Base-by-base conservation (phyloP, 2,329 filamentous ascomycete species). In the Fusarium begoniae region DNA sequence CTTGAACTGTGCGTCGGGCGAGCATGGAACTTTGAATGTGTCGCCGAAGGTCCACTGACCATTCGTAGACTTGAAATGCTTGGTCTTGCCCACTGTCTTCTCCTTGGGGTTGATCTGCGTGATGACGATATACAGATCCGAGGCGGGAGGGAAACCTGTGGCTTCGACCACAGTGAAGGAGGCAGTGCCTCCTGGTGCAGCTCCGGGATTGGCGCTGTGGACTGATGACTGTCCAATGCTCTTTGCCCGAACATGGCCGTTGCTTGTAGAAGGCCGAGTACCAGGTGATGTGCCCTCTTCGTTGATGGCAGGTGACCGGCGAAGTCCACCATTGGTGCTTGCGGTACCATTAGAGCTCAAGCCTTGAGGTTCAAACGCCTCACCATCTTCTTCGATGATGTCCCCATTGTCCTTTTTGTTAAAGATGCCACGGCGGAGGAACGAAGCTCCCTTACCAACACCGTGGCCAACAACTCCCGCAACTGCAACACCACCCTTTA, bases 21-120 rank as follows among this genome's bases (percentile, higher is more conserved):
- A 89, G 83, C 95, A 97, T 17, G 88, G 86, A 28, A 93, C 87
- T 79, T 91, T 95, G 86, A 96, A 96, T 2, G 90, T 91, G 81
- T 97, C 94, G 72, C 94, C 91, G 81, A 91, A 97, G 24, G 85
- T 87, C 70, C 94, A 89, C 8, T 87, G 84, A 4, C 93, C 94
- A 3, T 85, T 85, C 7, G 89, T 84, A 2, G 92, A 88, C 82
- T 98, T 98, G 84, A 93, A 90, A 73, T 96, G 93, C 81, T 98
- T 97, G 28, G 95, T 98, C 86, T 98, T 98, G 84, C 95, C 91
- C 51, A 99, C 86, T 51, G 93, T 90, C 84, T 96, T 98, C 56
- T 86, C 89, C 83, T 93, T 95, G 53, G 90, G 84, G 8, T 87
- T 85, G 40, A 93, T 80, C 75, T 93, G 90, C 63, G 90, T 91